These are phyloP conservation scores for Cryphonectria parasitica DNA, from an alignment of 2,329 filamentous ascomycete species.

Conservation along the genomic window DNA sequence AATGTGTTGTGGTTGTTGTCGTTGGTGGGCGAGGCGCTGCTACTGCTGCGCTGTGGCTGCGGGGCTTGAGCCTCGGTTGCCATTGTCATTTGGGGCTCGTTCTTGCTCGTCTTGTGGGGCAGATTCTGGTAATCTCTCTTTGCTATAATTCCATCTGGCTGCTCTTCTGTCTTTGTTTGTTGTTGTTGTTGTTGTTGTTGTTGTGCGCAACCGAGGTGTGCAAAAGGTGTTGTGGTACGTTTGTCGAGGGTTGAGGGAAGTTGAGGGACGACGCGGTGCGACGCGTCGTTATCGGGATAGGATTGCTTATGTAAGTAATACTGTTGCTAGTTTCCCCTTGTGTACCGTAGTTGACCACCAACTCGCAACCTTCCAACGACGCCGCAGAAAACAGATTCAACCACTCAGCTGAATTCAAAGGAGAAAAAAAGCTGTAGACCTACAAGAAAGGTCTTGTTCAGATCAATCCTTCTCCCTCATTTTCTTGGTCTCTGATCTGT, in stretches of 20 bases:
- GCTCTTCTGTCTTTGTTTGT: neutral
- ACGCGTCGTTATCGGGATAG: neutral
- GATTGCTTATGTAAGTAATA: neutral
- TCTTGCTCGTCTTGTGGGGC: neutral
- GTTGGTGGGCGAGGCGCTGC: neutral
- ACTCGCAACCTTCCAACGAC: neutral
- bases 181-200: too few species aligned
- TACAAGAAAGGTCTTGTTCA: neutral
- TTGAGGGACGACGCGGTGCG: neutral
- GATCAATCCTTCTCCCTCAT: too few species aligned
- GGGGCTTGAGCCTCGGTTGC: slow-evolving; percentile 20
- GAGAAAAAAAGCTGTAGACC: neutral
- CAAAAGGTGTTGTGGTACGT: neutral
- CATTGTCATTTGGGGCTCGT: slow-evolving; percentile 11
- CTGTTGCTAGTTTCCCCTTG: neutral
- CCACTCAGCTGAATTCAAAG: neutral
- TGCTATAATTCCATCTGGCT: slow-evolving; percentile 10
- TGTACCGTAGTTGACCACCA: neutral
- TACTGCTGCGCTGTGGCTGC: slow-evolving; percentile 20
- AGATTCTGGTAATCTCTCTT: neutral
- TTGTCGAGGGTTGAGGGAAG: neutral
- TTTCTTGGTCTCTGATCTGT: neutral
- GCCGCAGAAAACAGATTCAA: neutral
- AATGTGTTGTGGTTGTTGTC: neutral
- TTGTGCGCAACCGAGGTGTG: neutral